Evolutionary conservation across 306 rosid genomes (phyloP).

Genomic region (Crataegus laevigata): DNA sequence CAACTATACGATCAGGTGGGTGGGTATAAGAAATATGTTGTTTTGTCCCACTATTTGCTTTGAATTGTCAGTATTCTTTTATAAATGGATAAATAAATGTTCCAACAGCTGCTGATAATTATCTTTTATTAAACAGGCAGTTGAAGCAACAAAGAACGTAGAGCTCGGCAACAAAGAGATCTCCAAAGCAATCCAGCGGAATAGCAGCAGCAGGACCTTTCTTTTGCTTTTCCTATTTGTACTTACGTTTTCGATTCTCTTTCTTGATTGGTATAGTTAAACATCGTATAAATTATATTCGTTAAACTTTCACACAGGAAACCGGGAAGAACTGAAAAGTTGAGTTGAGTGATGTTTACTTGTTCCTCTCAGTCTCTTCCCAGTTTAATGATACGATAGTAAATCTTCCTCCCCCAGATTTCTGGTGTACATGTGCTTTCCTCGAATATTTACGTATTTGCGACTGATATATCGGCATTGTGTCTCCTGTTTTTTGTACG

Average conservation of each 20-base stretch:
- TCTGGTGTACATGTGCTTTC: too few relatives aligned
- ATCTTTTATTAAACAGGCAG: slow-evolving; percentile 49
- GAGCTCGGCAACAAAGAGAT: slow-evolving; percentile 94
- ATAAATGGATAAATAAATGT: too few relatives aligned
- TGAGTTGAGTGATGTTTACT: background rate
- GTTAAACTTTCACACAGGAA: background rate
- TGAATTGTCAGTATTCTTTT: background rate
- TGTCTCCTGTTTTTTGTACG: too few relatives aligned
- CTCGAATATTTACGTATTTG: too few relatives aligned
- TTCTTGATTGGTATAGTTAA: slow-evolving; percentile 94
- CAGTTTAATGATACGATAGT: too few relatives aligned
- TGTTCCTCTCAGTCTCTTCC: background rate
- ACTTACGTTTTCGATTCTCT: slow-evolving; percentile 70
- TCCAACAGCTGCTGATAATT: background rate
- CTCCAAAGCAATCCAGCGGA: slow-evolving; percentile 77
- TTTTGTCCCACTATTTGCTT: background rate
- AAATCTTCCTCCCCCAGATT: too few relatives aligned
- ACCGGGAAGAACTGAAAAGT: background rate
- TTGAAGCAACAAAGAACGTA: slow-evolving; percentile 86
- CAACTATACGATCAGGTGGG: slow-evolving; percentile 68
- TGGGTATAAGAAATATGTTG: slow-evolving; percentile 1
- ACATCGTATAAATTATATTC: background rate
- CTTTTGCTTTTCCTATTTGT: slow-evolving; percentile 82
- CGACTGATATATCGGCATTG: too few relatives aligned
- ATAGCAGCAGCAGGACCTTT: slow-evolving; percentile 86